These are phyloP conservation scores for Meyerozyma carpophila DNA, from an alignment of 1,139 yeast genomes.

Conservation along the genomic window DNA sequence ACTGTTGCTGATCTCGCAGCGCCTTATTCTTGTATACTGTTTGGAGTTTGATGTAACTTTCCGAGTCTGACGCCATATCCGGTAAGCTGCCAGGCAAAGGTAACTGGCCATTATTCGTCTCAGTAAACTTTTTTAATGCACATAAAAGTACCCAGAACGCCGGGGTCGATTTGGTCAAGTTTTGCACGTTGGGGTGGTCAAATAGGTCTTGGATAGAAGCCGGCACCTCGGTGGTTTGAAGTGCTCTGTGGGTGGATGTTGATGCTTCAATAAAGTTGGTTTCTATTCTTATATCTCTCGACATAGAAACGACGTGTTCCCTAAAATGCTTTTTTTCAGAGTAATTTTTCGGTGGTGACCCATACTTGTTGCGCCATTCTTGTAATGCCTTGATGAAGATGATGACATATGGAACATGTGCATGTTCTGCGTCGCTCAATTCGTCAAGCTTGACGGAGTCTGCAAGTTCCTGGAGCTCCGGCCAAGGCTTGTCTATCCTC, in stretches of 20 bases:
- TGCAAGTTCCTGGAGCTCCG: slow-evolving; percentile 51
- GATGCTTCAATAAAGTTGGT: slow-evolving; percentile 72
- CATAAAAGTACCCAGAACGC: slow-evolving; percentile 59
- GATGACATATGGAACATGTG: slow-evolving; percentile 72
- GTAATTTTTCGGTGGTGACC: slow-evolving; percentile 36
- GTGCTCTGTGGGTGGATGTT: slow-evolving; percentile 50
- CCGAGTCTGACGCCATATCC: slow-evolving; percentile 83
- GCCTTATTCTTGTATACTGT: slow-evolving; percentile 56
- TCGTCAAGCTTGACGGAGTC: slow-evolving; percentile 44
- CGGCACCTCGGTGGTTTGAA: slow-evolving; percentile 38
- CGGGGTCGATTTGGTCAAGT: slow-evolving; percentile 14
- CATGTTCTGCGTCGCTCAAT: slow-evolving; percentile 48
- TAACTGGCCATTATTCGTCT: slow-evolving; percentile 30
- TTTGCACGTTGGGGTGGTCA: slow-evolving; percentile 13
- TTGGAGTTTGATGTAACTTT: slow-evolving; percentile 54
- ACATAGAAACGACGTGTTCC: slow-evolving; percentile 26
- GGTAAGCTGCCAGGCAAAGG: slow-evolving; percentile 79
- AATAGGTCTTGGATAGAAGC: slow-evolving; percentile 28
- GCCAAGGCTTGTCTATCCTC: slow-evolving; percentile 73
- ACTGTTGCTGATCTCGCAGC: slow-evolving; percentile 36
- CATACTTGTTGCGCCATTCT: slow-evolving; percentile 33
- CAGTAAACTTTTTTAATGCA: slow-evolving; percentile 51
- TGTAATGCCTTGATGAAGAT: slow-evolving; percentile 55
- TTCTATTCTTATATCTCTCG: slow-evolving; percentile 36
- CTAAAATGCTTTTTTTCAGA: slow-evolving; percentile 48